Percentiles rank a stretch among this genome's conserved stretches.
phyloP scores from a whole-genome alignment of 2,329 filamentous ascomycete species.

The Aspergillus niger region DNA sequence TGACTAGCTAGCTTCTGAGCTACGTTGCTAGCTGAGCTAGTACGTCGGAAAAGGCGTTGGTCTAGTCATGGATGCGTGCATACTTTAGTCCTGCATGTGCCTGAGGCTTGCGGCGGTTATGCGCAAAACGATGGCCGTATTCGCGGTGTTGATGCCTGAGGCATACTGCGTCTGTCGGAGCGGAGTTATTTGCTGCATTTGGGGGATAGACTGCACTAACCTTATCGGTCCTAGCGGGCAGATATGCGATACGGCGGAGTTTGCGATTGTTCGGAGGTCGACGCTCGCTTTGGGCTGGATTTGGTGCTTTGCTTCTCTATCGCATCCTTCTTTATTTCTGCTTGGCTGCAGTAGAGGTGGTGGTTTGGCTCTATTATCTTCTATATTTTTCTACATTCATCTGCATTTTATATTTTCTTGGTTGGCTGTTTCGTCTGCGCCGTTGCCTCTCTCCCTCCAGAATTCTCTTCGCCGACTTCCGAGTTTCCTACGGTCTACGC shows the following conservation, averaged over 20 bases:
- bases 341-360: background rate
- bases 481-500: background rate
- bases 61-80: background rate
- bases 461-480: background rate
- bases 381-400: no score
- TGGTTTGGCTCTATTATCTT: background rate
- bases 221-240: background rate
- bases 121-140: background rate
- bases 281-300: background rate
- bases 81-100: background rate
- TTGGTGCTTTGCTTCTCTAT: background rate
- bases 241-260: background rate
- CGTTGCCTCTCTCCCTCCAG: background rate
- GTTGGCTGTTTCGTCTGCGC: no score
- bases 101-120: background rate
- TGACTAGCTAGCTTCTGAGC: background rate
- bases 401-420: background rate
- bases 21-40: background rate
- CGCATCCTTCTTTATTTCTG: background rate
- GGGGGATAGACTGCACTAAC: background rate
- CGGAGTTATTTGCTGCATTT: background rate
- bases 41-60: background rate
- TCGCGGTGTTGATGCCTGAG: background rate
- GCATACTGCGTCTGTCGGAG: background rate
- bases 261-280: conserved; percentile 1